Base-by-base conservation (phyloP, 2,329 filamentous ascomycete genomes). In the Decorospora gaudefroyi region DNA sequence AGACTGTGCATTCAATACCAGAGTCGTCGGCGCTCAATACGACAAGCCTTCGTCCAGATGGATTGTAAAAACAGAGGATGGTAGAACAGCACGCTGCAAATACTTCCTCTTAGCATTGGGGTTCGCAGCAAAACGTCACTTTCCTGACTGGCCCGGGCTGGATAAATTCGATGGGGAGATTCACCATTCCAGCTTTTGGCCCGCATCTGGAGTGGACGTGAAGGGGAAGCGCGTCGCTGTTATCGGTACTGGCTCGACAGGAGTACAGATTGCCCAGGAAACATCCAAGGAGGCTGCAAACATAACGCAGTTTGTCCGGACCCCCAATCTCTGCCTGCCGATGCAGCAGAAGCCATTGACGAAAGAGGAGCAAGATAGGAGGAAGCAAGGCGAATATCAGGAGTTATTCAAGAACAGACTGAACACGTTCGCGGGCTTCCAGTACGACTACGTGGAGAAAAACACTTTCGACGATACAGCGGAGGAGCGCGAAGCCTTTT, bases 191-290 rank as follows among this genome's bases (percentile, higher is more conserved):
- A 81, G 79, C 1, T 79, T 79, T 62, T 84, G 82, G 82, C 81
- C 82, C 1, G 73, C 81, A 6, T 69, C 76, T 3, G 72, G 78
- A 4, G 72, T 85, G n/a, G 73, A 79, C 37, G 75, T 83, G 18
- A 74, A 74, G 28, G 76, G 76, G 32, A 86, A 86, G 63, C 75
- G 77, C 12, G 77, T 81, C 36, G 83, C 78, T 11, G 76, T 86
- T 42, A 79, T 87, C 22, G 84, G 84, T 9, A 86, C 82, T 0
- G 84, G 84, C 1, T 80, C 83, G 0, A 81, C 81, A 0, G 84
- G 83, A 1, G 78, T 86, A 1, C 84, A 87, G 54, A 78, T 85
- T 29, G 76, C 78, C 0, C 84, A 87, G 51, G 82, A 81, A 39
- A 79, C 78, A 65, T 79, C 76, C 2, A 78, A 78, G 2, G 61